Evolutionary conservation across 192 early-diverging fungal species (phyloP).

Genomic region (Coemansia sp.): DNA sequence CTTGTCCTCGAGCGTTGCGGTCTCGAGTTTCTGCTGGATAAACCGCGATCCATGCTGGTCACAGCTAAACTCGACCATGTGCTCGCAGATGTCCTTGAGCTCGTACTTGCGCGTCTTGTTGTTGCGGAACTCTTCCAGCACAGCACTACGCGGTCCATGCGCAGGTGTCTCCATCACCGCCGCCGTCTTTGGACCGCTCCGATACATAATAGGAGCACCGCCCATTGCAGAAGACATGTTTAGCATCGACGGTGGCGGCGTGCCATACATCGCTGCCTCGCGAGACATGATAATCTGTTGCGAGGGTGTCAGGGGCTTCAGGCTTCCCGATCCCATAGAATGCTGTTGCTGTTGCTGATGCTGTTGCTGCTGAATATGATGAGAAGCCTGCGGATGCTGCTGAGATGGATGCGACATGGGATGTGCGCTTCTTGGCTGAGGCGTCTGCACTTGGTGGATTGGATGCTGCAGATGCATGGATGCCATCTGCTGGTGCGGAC

Average conservation of each 20-base stretch:
- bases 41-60: slow-evolving; percentile 99
- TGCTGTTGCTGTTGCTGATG: slow-evolving; percentile 20
- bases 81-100: slow-evolving; percentile 89
- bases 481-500: slow-evolving; percentile 19
- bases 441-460: slow-evolving; percentile 12
- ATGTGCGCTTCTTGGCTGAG: slow-evolving; percentile 3
- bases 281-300: slow-evolving; percentile 28
- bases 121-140: slow-evolving; percentile 96
- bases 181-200: slow-evolving; percentile 34
- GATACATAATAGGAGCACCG: slow-evolving; percentile 35
- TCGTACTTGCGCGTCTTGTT: slow-evolving; percentile 98
- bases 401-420: not conserved
- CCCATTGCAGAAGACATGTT: slow-evolving; percentile 23
- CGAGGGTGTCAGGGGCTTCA: slow-evolving; percentile 20
- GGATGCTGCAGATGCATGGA: slow-evolving; percentile 31
- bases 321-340: not conserved
- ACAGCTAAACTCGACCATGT: slow-evolving; percentile 97
- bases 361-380: slow-evolving; percentile 13
- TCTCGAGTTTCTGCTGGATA: slow-evolving; percentile 98
- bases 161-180: slow-evolving; percentile 51
- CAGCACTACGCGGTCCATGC: slow-evolving; percentile 73
- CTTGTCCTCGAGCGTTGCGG: slow-evolving; percentile 89
- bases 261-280: slow-evolving; percentile 47
- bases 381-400: not conserved
- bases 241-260: slow-evolving; percentile 43